Conservation (phyloP, 2,329 filamentous ascomycete species). For the Apiospora aurea region DNA sequence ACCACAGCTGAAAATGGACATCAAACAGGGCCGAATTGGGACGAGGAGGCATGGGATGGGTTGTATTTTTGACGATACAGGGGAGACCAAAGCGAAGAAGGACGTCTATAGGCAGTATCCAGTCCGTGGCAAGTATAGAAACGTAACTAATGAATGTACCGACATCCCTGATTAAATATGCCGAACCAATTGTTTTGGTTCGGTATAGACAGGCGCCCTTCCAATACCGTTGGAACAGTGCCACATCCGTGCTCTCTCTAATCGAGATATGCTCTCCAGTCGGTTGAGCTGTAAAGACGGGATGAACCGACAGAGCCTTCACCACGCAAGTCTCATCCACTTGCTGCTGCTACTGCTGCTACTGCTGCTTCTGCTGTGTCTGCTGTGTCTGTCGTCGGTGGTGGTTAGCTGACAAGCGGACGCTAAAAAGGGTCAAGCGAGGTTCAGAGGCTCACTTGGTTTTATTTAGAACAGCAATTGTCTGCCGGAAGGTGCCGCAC, state of each 20-base stretch:
- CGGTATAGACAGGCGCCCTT: background rate
- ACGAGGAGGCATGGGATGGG: background rate
- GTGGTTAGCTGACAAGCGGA: constrained; percentile 20
- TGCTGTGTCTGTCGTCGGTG: constrained; percentile 3
- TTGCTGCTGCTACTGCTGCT: background rate
- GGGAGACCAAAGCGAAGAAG: background rate
- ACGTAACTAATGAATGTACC: background rate
- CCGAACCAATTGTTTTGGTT: background rate
- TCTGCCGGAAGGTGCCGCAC: constrained; percentile 25
- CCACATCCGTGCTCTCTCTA: background rate
- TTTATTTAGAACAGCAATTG: constrained; percentile 21
- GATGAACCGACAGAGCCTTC: background rate
- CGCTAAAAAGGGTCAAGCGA: constrained; percentile 19
- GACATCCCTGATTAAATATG: background rate
- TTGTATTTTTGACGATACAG: background rate
- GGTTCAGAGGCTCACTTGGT: constrained; percentile 13
- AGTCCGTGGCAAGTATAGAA: background rate
- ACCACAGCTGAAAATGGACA: constrained; percentile 8
- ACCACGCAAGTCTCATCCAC: background rate
- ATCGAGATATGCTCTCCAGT: background rate
- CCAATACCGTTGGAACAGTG: background rate
- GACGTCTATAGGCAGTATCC: background rate
- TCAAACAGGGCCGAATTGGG: constrained; percentile 17
- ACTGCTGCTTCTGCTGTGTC: no score
- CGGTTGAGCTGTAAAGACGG: background rate